phyloP scores from a whole-genome alignment of 805 yeast genomes.

The Schwanniomyces yamadae region DNA sequence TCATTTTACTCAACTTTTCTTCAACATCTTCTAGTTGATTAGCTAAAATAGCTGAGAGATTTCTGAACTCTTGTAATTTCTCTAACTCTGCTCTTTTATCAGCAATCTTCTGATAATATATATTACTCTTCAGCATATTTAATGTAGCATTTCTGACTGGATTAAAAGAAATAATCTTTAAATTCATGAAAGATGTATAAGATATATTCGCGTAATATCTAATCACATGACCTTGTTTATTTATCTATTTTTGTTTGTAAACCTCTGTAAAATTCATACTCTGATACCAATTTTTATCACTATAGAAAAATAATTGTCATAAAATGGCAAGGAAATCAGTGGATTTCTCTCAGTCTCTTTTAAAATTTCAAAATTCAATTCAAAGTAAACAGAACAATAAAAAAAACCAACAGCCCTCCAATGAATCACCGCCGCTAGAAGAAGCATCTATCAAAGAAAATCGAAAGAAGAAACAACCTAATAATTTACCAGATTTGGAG shows the following conservation, averaged over 20 bases:
- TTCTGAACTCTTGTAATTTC: slow-evolving; percentile 46
- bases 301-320: neutral
- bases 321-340: slow-evolving; percentile 10
- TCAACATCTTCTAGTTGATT: slow-evolving; percentile 48
- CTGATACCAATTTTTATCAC: neutral
- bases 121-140: slow-evolving; percentile 8
- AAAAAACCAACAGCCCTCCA: neutral
- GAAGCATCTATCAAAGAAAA: neutral
- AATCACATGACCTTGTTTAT: slow-evolving; percentile 5
- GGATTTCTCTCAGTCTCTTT: slow-evolving; percentile 8
- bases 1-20: slow-evolving; percentile 46
- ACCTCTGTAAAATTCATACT: neutral
- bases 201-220: neutral
- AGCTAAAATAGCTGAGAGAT: slow-evolving; percentile 45
- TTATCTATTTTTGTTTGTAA: slow-evolving; percentile 6
- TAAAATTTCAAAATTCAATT: slow-evolving; percentile 5
- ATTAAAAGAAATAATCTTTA: neutral
- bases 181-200: neutral
- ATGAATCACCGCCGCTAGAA: no score
- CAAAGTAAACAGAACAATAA: neutral
- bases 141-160: neutral
- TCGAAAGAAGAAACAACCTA: neutral
- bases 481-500: slow-evolving; percentile 9
- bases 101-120: slow-evolving; percentile 27
- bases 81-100: slow-evolving; percentile 55